Percentiles rank a stretch among this genome's conserved stretches.
These are phyloP conservation scores for Zoysia pacifica DNA, from an alignment of 176 grass and related monocot species.

Conservation along the genomic window DNA sequence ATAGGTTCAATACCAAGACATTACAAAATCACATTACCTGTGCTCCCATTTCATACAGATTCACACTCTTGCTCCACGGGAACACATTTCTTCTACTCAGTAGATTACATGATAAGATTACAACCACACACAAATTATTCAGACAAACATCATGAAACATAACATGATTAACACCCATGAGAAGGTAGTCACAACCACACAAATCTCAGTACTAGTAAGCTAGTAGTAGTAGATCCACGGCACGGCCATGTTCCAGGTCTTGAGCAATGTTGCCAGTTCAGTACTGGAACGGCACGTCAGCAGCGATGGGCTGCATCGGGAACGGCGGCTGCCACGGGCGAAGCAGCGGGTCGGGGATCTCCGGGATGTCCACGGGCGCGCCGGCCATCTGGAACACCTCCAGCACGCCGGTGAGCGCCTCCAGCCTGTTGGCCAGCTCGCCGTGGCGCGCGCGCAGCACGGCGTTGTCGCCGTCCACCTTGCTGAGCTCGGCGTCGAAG, in stretches of 20 bases:
- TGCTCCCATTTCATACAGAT: neutral
- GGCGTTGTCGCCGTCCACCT: constrained; percentile 64
- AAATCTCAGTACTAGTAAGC: neutral
- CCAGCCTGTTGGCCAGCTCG: constrained; percentile 52
- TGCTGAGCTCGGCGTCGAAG: constrained; percentile 32
- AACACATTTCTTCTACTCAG: neutral
- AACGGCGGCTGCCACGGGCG: constrained; percentile 67
- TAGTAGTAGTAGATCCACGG: neutral
- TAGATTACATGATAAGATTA: neutral
- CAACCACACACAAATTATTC: neutral
- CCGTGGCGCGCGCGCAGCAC: constrained; percentile 53
- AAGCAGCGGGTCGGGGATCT: constrained; percentile 63
- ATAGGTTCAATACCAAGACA: neutral
- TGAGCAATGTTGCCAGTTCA: constrained; percentile 5
- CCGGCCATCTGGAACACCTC: constrained; percentile 61
- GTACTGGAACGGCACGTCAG: constrained; percentile 37
- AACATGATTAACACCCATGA: constrained; percentile 23
- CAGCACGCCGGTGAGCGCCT: constrained; percentile 51
- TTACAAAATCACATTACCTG: constrained; percentile 2
- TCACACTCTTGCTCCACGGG: neutral
- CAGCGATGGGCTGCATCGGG: constrained; percentile 40
- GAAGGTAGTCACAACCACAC: neutral
- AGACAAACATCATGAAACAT: constrained; percentile 34
- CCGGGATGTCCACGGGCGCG: constrained; percentile 61
- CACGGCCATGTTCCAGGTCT: neutral